Evolutionary conservation across 371 early-diverging fungal species (phyloP), one percentile per base, ranked within the genome.

Genomic region (Rhizopus sp.): DNA sequence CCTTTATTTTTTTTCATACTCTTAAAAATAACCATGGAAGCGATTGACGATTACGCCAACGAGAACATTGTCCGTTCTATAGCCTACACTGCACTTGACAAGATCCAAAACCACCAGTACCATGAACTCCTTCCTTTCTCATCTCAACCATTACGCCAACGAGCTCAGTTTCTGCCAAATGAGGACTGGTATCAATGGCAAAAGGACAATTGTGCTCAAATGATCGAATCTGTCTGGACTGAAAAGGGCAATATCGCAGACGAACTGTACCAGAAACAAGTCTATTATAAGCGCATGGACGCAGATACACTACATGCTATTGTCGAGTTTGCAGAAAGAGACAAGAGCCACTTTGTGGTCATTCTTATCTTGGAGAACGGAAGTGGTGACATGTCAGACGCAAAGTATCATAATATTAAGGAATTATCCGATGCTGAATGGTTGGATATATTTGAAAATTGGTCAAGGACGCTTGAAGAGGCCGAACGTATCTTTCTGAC

Each of bases 381-480:
- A 2, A 42, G 41, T 35, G 64, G 64, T 12, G 71, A 76, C 30
- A 60, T 62, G 7, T 68, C 73, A 2, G 77, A 77, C 33, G 58
- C 73, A 4, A 80, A 72, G 42, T 80, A 80, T 34, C 68, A 80
- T 38, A 80, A 80, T 10, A 77, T 75, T 16, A 74, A 68, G 39
- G 66, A 66, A 47, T 40, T 73, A 31, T 55, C 68, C 1, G 64
- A 69, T 13, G 55, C 59, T 1, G 80, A 76, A 41, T 80, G 80
- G 80, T 17, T 61, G 33, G 62, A 68, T 33, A 53, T 68, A 4
- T 62, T 78, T 51, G 55, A 48, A 30, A 66, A 57, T 17, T 80
- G 80, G 80, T 66, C 88, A 80, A 35, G 93, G 89, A 16, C 88
- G 84, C 33, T 78, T 89, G 16, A 82, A 80, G 50, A 89, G 91